Evolutionary conservation across 2,329 filamentous ascomycete species (phyloP).

Genomic region (Taxawa tesnikishii): DNA sequence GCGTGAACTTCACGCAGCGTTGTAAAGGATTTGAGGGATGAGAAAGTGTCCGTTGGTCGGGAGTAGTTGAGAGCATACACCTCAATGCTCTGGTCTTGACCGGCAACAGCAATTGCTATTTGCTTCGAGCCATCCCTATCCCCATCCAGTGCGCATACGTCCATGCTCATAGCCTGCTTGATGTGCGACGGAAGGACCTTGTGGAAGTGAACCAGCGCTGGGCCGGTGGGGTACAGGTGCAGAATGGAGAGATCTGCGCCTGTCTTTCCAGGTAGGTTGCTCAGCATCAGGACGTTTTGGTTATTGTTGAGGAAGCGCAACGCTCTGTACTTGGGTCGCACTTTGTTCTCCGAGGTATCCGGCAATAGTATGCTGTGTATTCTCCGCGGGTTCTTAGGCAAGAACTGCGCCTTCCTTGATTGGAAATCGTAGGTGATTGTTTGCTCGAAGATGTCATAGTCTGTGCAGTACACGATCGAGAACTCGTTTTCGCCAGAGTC

Average conservation of each 20-base stretch:
- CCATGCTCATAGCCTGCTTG: slow-evolving; percentile 64
- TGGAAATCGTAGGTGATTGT: slow-evolving; percentile 41
- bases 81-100: slow-evolving; percentile 65
- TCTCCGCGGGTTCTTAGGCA: slow-evolving; percentile 28
- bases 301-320: slow-evolving; percentile 43
- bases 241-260: slow-evolving; percentile 45
- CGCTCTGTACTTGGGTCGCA: slow-evolving; percentile 40
- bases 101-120: slow-evolving; percentile 68
- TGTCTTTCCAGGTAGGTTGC: slow-evolving; percentile 40
- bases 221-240: slow-evolving; percentile 48
- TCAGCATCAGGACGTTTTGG: slow-evolving; percentile 40
- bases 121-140: slow-evolving; percentile 54
- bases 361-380: slow-evolving; percentile 29
- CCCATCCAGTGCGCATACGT: slow-evolving; percentile 56
- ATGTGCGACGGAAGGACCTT: slow-evolving; percentile 55
- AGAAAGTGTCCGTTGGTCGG: slow-evolving; percentile 30
- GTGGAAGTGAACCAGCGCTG: slow-evolving; percentile 35
- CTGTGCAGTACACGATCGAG: slow-evolving; percentile 66
- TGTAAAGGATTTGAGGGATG: slow-evolving; percentile 36
- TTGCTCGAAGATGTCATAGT: slow-evolving; percentile 60
- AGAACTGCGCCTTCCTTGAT: slow-evolving; percentile 22
- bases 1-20: slow-evolving; percentile 43
- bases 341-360: slow-evolving; percentile 13
- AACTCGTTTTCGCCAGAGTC: slow-evolving; percentile 49
- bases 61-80: slow-evolving; percentile 69